Base-by-base conservation (phyloP, 805 yeast species). In the Hanseniaspora guilliermondii region DNA sequence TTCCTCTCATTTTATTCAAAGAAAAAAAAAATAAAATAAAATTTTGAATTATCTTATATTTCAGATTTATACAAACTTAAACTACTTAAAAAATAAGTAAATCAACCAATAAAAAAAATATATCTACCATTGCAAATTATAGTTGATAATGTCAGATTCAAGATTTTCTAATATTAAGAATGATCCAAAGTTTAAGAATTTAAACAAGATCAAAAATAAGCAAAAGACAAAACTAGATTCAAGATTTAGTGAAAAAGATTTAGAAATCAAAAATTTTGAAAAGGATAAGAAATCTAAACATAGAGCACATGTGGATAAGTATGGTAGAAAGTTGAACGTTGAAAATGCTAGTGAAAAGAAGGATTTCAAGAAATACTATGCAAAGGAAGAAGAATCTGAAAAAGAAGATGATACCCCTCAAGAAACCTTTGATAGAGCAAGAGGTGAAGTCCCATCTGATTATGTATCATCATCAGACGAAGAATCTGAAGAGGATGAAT, bases 191-290 rank as follows among this genome's bases (percentile, higher is more conserved):
- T 93, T 91, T 71, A 82, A 78, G 36, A 49, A 49, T 21, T 42
- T 49, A 42, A 49, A 42, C 38, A 57, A 70, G 79, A 25, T 89
- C 96, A 2, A 82, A 75, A 62, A 76, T 75, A 65, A 81, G 79
- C 60, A 80, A 82, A 85, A 83, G 65, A 84, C 87, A 38, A 80
- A 85, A 60, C 74, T 93, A 24, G 98, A 93, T 68, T 83, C 80
- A 56, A 79, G 98, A 68, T 93, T 93, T 69, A 83, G 82, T 60
- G 79, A 79, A 46, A 70, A 73, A 50, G 76, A 70, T 53, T 70
- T 80, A 55, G 77, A 80, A 58, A 78, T 83, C n/a, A 48, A 48
- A 19, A 39, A 21, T n/a, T 49, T 41, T 36, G 53, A 49, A 42
- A 42, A 35, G 19, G 47, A 14, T 3, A 49, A 49, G 9, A 80